Evolutionary conservation across 2,329 filamentous ascomycete genomes (phyloP).

Genomic region (Penicillium sp.): DNA sequence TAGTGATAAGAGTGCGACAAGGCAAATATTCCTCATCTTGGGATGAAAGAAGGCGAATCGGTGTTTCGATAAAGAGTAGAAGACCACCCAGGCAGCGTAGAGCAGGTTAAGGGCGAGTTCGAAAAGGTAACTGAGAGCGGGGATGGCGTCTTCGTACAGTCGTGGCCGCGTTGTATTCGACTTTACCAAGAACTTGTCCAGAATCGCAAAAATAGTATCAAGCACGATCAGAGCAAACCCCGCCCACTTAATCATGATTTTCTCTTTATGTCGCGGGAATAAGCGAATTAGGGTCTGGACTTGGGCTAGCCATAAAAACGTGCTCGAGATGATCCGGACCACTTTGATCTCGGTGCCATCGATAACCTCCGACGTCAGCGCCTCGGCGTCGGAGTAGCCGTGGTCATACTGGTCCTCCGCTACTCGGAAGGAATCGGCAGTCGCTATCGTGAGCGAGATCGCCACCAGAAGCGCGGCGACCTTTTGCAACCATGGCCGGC

Average conservation of each 20-base stretch:
- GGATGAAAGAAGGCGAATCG: slow-evolving; percentile 89
- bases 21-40: slow-evolving; percentile 84
- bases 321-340: slow-evolving; percentile 90
- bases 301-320: slow-evolving; percentile 96
- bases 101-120: slow-evolving; percentile 83
- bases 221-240: slow-evolving; percentile 91
- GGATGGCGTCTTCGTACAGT: slow-evolving; percentile 86
- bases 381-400: slow-evolving; percentile 78
- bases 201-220: slow-evolving; percentile 86
- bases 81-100: slow-evolving; percentile 92
- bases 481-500: slow-evolving; percentile 90
- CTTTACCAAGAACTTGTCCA: slow-evolving; percentile 80
- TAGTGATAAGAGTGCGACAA: slow-evolving; percentile 79
- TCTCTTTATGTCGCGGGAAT: slow-evolving; percentile 95
- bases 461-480: slow-evolving; percentile 67
- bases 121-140: slow-evolving; percentile 88
- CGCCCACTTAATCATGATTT: slow-evolving; percentile 98
- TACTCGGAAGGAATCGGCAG: slow-evolving; percentile 85
- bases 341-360: slow-evolving; percentile 85
- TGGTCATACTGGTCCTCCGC: slow-evolving; percentile 79
- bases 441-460: slow-evolving; percentile 91
- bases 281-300: slow-evolving; percentile 94
- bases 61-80: slow-evolving; percentile 90
- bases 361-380: slow-evolving; percentile 78
- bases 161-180: slow-evolving; percentile 60